These are phyloP conservation scores for Mycena galopus DNA, from an alignment of 768 basidiomycete species.

Conservation along the genomic window DNA sequence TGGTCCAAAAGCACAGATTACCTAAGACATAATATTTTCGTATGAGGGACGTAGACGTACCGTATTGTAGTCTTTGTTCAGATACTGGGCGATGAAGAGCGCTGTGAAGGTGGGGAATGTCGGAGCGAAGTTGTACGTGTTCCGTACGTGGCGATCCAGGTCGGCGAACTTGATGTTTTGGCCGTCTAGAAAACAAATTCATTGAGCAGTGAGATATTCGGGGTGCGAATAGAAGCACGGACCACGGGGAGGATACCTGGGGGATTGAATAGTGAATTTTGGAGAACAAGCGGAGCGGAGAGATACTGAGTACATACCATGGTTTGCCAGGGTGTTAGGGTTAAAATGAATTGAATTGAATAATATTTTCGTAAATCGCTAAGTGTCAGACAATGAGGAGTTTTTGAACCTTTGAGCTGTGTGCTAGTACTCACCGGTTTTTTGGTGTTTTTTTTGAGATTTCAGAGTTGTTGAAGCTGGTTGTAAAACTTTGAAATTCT, in stretches of 20 bases:
- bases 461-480: too few species aligned
- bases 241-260: conserved; percentile 22
- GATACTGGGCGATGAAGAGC: conserved; percentile 52
- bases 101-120: conserved; percentile 61
- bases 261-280: conserved; percentile 43
- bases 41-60: conserved; percentile 10
- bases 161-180: conserved; percentile 56
- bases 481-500: too few species aligned
- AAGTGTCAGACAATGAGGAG: too few species aligned
- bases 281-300: not conserved
- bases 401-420: too few species aligned
- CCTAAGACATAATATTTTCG: too few species aligned
- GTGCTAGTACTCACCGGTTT: too few species aligned
- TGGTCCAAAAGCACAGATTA: too few species aligned
- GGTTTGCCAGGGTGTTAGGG: conserved; percentile 66
- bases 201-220: not conserved
- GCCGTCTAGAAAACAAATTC: conserved; percentile 46
- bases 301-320: conserved; percentile 51
- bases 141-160: conserved; percentile 42
- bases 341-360: too few species aligned
- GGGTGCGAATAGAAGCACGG: conserved; percentile 42
- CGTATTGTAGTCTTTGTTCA: conserved; percentile 51
- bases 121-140: conserved; percentile 63
- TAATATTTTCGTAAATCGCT: too few species aligned
- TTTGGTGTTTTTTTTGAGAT: too few species aligned